These are phyloP conservation scores for Marsdenia floribunda DNA, from an alignment of 257 asterid species.

Conservation along the genomic window DNA sequence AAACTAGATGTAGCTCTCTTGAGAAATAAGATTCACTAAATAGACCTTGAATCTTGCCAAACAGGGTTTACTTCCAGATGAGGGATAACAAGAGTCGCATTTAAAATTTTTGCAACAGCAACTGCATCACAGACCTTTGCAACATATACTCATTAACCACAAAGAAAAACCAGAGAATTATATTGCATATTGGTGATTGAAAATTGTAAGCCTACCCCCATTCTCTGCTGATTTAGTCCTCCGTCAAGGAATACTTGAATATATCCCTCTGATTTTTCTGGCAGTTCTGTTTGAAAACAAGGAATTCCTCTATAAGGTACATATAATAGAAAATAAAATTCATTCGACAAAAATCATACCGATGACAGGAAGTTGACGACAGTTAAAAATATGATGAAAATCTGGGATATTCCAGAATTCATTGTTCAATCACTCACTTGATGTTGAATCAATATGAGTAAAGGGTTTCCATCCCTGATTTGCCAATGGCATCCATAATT, in stretches of 20 bases:
- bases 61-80: slow-evolving; percentile 91
- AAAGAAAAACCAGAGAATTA: slow-evolving; percentile 3
- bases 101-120: slow-evolving; percentile 89
- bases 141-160: slow-evolving; percentile 7
- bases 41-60: slow-evolving; percentile 96
- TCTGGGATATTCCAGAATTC: neutral
- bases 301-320: neutral
- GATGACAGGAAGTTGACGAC: neutral
- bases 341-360: neutral
- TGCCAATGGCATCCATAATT: slow-evolving; percentile 74
- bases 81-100: slow-evolving; percentile 96
- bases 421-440: slow-evolving; percentile 38
- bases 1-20: neutral
- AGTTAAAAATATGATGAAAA: neutral
- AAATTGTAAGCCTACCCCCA: slow-evolving; percentile 57
- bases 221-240: slow-evolving; percentile 93
- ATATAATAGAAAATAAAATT: slow-evolving; percentile 4
- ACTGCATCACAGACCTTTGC: slow-evolving; percentile 94
- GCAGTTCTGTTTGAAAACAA: slow-evolving; percentile 39
- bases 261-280: slow-evolving; percentile 74
- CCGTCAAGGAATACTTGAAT: slow-evolving; percentile 94
- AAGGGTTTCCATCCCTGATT: slow-evolving; percentile 62
- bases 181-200: neutral
- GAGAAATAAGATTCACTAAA: slow-evolving; percentile 13
- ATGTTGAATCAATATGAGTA: slow-evolving; percentile 20